Conservation (phyloP, 352 stramenopile species). For the Phytophthora sansomeana region DNA sequence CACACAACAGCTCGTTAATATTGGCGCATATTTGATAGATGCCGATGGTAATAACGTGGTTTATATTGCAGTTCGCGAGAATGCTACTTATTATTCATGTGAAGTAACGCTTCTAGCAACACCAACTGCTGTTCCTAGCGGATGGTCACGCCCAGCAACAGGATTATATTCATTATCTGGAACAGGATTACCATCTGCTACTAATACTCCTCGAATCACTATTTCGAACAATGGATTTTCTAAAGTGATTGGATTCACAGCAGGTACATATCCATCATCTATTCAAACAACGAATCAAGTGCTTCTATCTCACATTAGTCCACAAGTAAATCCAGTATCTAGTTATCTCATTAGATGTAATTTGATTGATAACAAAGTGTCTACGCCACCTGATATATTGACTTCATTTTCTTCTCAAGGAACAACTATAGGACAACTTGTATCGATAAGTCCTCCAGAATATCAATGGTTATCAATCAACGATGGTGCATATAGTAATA, state of each 20-base stretch:
- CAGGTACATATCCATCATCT: not conserved
- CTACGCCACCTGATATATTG: not conserved
- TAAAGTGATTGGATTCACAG: not conserved
- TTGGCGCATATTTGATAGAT: not conserved
- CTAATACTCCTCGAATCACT: not conserved
- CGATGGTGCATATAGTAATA: not conserved
- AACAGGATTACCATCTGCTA: not conserved
- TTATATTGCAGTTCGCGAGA: not conserved
- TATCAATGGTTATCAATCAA: not conserved
- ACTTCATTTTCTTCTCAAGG: not conserved
- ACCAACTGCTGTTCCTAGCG: not conserved
- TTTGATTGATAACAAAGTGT: not conserved
- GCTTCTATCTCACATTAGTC: not conserved
- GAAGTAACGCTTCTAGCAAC: not conserved
- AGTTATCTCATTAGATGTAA: not conserved
- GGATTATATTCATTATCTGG: too few species aligned
- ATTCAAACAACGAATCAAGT: not conserved
- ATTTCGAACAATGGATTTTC: not conserved
- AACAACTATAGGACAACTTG: not conserved
- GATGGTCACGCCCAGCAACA: not conserved
- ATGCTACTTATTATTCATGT: not conserved
- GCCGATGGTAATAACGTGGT: not conserved
- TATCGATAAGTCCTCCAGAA: not conserved
- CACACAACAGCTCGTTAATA: too few species aligned
- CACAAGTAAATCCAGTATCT: not conserved